Percentiles rank a stretch among this genome's conserved stretches.
phyloP scores from a whole-genome alignment of 2,329 filamentous ascomycete species.

The Ophioceras dolichostomum region DNA sequence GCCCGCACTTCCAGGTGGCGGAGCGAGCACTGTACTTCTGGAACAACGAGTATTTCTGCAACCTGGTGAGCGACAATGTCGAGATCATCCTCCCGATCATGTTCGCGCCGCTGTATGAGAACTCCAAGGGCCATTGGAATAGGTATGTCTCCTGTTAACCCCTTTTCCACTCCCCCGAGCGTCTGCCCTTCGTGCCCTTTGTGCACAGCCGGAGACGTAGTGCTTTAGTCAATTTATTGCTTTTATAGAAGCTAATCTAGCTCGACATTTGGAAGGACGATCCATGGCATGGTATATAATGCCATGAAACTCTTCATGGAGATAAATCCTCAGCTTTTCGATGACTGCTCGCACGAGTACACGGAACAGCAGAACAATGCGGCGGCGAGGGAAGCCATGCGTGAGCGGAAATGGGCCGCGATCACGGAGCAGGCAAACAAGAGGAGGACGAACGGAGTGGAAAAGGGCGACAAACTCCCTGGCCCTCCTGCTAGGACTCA shows the following conservation, averaged over 20 bases:
- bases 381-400: conserved; percentile 66
- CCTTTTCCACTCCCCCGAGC: too few species aligned
- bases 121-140: conserved; percentile 99
- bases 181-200: not conserved
- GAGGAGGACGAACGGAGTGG: conserved; percentile 36
- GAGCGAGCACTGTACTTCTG: conserved; percentile 97
- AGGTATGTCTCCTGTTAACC: too few species aligned
- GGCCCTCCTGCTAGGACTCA: conserved; percentile 22
- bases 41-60: conserved; percentile 99
- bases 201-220: too few species aligned
- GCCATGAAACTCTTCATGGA: conserved; percentile 99
- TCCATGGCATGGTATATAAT: conserved; percentile 99
- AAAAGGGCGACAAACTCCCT: conserved; percentile 18
- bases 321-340: conserved; percentile 95
- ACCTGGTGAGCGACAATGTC: conserved; percentile 96
- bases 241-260: conserved; percentile 19
- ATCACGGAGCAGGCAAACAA: conserved; percentile 70
- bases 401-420: conserved; percentile 82
- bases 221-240: too few species aligned
- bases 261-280: conserved; percentile 52
- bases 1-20: conserved; percentile 96
- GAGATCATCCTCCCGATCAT: conserved; percentile 98
- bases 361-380: conserved; percentile 92
- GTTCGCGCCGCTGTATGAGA: conserved; percentile 97
- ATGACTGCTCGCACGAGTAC: conserved; percentile 97